These are phyloP conservation scores for Dactylellina sp. DNA, from an alignment of 2,329 filamentous ascomycete species.

Conservation along the genomic window DNA sequence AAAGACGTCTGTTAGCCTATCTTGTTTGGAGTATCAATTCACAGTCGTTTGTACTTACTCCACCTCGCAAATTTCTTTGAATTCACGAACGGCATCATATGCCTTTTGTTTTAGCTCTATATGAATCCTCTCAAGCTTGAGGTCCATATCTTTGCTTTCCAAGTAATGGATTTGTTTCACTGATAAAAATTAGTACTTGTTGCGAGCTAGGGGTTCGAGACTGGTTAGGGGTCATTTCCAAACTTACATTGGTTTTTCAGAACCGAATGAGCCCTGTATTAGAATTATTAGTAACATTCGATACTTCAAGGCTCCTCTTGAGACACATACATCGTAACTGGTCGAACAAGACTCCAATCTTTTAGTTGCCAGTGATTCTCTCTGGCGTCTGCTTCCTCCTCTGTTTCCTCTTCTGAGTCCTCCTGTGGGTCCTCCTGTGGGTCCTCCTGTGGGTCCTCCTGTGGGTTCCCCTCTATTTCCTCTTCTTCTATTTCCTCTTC, in stretches of 20 bases:
- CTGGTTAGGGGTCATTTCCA: no score
- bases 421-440: background rate
- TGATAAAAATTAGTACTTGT: background rate
- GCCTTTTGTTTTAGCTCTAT: conserved; percentile 24
- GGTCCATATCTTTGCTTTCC: conserved; percentile 16
- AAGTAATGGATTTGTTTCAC: conserved; percentile 18
- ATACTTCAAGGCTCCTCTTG: background rate
- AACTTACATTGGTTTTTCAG: conserved; percentile 22
- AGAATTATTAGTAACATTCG: no score
- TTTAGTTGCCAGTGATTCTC: background rate
- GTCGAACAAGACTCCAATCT: background rate
- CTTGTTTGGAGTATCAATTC: background rate
- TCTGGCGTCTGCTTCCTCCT: background rate
- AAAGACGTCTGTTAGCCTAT: no score
- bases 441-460: background rate
- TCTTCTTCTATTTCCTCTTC: background rate
- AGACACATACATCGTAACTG: conserved; percentile 12
- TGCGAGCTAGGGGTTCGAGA: background rate
- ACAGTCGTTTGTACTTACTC: conserved; percentile 8
- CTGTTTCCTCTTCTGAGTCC: background rate
- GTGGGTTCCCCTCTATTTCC: no score
- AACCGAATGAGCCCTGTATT: conserved; percentile 3
- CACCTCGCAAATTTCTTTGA: conserved; percentile 9
- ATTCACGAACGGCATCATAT: conserved; percentile 17
- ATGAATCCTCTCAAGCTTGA: conserved; percentile 4